Conservation (phyloP, 352 stramenopile species). For the Globisporangium nagaii region DNA sequence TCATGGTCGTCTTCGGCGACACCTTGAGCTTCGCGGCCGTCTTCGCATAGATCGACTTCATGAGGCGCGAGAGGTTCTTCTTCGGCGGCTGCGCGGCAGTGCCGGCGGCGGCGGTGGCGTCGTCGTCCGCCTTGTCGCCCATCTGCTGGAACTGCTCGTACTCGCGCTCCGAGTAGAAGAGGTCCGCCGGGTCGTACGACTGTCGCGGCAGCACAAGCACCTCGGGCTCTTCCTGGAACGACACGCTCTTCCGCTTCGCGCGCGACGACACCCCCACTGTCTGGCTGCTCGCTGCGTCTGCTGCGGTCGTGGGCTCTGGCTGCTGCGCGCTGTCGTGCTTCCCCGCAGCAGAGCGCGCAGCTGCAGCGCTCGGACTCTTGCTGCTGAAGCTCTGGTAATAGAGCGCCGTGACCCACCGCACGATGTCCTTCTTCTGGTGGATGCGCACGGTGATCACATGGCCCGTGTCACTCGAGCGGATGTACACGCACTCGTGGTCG, state of each 20-base stretch:
- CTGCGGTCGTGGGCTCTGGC: not conserved
- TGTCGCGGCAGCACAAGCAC: conserved; percentile 38
- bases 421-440: conserved; percentile 58
- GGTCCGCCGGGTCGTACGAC: conserved; percentile 39
- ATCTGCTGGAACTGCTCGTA: conserved; percentile 52
- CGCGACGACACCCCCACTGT: not conserved
- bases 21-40: conserved; percentile 50
- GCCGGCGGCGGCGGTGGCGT: not conserved
- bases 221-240: conserved; percentile 44
- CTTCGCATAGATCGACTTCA: conserved; percentile 48
- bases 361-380: conserved; percentile 1
- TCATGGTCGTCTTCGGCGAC: conserved; percentile 25
- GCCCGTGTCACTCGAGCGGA: conserved; percentile 33
- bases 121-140: conserved; percentile 3
- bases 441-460: conserved; percentile 42
- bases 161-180: conserved; percentile 53
- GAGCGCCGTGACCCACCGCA: conserved; percentile 54
- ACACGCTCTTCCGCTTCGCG: conserved; percentile 38
- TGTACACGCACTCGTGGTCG: conserved; percentile 55
- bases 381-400: conserved; percentile 48
- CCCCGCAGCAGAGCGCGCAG: not conserved
- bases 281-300: not conserved
- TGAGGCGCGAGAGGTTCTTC: conserved; percentile 39
- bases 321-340: conserved; percentile 14
- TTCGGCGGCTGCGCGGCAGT: conserved; percentile 9